A percentile compares a stretch with the other conserved stretches of the same genome.
Conservation (phyloP, 805 yeast species). For the Candida suzukii region DNA sequence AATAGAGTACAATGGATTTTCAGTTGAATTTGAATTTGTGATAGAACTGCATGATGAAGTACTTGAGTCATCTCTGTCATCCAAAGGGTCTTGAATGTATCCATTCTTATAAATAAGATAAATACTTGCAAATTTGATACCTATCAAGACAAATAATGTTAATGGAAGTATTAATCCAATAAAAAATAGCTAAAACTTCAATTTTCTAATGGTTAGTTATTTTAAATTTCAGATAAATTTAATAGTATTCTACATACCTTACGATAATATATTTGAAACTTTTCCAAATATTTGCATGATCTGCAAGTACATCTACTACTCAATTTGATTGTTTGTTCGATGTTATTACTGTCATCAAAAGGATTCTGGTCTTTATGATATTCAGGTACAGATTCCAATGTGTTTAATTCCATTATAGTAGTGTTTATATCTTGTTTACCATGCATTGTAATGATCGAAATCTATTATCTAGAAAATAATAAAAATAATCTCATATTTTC, state of each 20-base stretch:
- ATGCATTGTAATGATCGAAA: too few species aligned
- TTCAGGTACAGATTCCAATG: background rate
- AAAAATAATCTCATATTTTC: too few species aligned
- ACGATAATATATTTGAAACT: background rate
- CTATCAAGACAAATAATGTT: conserved; percentile 3
- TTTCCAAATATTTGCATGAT: background rate
- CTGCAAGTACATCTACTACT: background rate
- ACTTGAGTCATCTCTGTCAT: too few species aligned
- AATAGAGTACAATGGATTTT: too few species aligned
- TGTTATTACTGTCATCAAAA: background rate
- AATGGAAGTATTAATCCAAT: conserved; percentile 8
- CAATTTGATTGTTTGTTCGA: background rate
- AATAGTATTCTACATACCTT: background rate
- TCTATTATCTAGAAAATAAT: too few species aligned
- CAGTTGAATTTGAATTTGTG: too few species aligned
- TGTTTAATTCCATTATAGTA: too few species aligned
- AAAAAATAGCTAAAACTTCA: conserved; percentile 6
- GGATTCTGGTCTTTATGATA: background rate
- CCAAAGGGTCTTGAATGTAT: background rate
- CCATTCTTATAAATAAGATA: background rate
- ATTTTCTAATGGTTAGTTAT: background rate
- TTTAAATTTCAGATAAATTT: background rate
- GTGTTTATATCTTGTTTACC: too few species aligned
- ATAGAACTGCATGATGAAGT: too few species aligned
- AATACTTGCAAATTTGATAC: conserved; percentile 4